Evolutionary conservation across 1,284 basidiomycete genomes (phyloP), one percentile per base, ranked within the genome.

Genomic region (Flammula alnicola): DNA sequence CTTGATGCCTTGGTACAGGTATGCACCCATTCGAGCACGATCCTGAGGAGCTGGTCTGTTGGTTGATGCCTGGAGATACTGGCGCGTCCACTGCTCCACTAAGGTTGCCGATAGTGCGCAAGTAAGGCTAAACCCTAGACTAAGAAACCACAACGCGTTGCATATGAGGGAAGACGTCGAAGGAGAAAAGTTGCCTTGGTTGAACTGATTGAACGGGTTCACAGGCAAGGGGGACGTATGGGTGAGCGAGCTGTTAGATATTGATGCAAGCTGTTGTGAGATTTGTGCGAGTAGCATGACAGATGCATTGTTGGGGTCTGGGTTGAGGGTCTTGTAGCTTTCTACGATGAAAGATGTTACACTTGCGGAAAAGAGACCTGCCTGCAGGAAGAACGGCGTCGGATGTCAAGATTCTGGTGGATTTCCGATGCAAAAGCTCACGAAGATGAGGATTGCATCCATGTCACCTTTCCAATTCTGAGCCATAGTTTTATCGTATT

Each of bases 321-420:
- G 68, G 30, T 59, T 58, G 12, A 78, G 64, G 8, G 58, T 63
- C 41, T 67, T 63, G 54, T 72, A 72, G 48, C 71, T 72, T 48
- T 77, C 69, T n/a, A 76, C 63, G 40, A 76, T 64, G 51, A 78
- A 77, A 2, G 75, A 64, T 3, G 76, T 75, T 36, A 77, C 58
- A 26, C 70, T 73, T 1, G 72, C 73, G 35, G 75, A 76, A 54
- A 78, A 77, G 4, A 78, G 63, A 60, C 75, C 76, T 40, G 76
- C 69, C 71, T 73, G 39, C 2, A 11, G 43, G 29, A 19, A 42
- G 52, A 46, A 41, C 4, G 22, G 33, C 10, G 38, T 11, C 29
- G 19, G 26, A 23, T 40, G 45, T 7, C 10, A 19, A 19, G 17
- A 12, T 25, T 3, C 19, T 26, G 32, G 9, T 32, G 20, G 10